Evolutionary conservation across 306 rosid genomes (phyloP).

Genomic region (Glycyrrhiza uralensis): DNA sequence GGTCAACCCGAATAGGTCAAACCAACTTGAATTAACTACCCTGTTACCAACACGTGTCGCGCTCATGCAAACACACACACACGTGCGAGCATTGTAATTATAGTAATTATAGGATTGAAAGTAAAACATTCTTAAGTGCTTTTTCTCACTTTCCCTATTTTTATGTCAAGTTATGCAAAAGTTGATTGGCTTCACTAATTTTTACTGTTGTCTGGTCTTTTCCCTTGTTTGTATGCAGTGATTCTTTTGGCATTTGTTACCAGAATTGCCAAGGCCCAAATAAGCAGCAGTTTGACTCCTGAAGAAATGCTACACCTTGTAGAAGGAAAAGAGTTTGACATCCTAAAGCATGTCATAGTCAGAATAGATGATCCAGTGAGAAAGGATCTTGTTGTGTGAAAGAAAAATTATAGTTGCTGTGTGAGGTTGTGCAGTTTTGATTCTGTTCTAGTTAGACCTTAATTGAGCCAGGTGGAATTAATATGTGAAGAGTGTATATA

Average conservation of each 20-base stretch:
- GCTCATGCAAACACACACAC: no score
- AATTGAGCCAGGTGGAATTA: background rate
- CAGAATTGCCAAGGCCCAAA: constrained; percentile 50
- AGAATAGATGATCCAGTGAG: constrained; percentile 29
- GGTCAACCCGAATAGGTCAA: no score
- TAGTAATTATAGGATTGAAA: background rate
- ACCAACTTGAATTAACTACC: no score
- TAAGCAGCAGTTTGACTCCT: constrained; percentile 19
- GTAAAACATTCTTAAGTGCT: background rate
- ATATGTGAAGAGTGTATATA: background rate
- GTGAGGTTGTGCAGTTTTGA: background rate
- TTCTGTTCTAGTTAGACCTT: background rate
- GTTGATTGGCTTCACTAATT: background rate
- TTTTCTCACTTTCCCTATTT: background rate
- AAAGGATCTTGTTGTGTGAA: constrained; percentile 26
- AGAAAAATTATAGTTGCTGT: background rate
- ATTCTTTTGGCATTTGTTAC: constrained; percentile 38
- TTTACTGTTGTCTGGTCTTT: background rate
- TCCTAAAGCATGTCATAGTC: constrained; percentile 32
- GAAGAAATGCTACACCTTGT: constrained; percentile 26
- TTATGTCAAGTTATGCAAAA: background rate
- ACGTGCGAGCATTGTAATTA: no score
- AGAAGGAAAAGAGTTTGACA: constrained; percentile 3
- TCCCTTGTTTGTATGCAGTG: constrained; percentile 32
- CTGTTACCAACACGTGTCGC: no score